Evolutionary conservation across 495 filamentous ascomycete genomes (phyloP).

Genomic region (Aspergillus saccharolyticus): DNA sequence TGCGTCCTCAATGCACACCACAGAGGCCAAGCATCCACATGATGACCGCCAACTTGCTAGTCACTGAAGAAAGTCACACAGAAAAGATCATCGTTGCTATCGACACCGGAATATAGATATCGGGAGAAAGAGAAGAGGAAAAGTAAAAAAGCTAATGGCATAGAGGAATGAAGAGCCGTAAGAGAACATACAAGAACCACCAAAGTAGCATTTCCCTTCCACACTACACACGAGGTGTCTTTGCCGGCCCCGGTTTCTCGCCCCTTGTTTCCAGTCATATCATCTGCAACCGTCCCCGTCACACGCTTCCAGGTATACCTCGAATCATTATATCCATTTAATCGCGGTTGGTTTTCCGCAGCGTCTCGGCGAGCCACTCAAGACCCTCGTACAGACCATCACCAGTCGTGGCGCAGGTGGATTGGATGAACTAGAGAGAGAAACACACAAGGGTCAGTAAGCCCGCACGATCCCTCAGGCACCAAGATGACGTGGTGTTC

Average conservation of each 20-base stretch:
- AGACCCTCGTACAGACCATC: constrained; percentile 99
- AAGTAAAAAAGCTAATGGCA: constrained; percentile 45
- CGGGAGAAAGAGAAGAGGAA: constrained; percentile 18
- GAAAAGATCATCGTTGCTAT: constrained; percentile 24
- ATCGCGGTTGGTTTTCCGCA: constrained; percentile 84
- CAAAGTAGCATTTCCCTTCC: constrained; percentile 27
- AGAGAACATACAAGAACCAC: constrained; percentile 39
- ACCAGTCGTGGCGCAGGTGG: constrained; percentile 97
- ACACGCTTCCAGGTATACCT: constrained; percentile 38
- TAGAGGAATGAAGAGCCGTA: constrained; percentile 40
- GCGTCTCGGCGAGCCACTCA: constrained; percentile 95
- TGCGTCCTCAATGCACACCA: too few species aligned
- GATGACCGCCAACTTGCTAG: too few species aligned
- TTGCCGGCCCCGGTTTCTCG: constrained; percentile 33
- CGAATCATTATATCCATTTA: constrained; percentile 49
- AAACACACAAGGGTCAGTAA: neutral
- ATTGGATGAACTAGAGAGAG: constrained; percentile 87
- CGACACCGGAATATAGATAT: constrained; percentile 28
- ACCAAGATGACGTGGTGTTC: neutral
- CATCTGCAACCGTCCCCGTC: constrained; percentile 39
- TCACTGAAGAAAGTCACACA: too few species aligned
- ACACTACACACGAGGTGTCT: constrained; percentile 23
- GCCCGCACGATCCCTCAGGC: neutral
- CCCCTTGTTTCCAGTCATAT: constrained; percentile 17
- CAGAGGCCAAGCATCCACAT: too few species aligned